Evolutionary conservation across 306 rosid species (phyloP), one percentile per base, ranked within the genome.

Genomic region (Myrica gale): DNA sequence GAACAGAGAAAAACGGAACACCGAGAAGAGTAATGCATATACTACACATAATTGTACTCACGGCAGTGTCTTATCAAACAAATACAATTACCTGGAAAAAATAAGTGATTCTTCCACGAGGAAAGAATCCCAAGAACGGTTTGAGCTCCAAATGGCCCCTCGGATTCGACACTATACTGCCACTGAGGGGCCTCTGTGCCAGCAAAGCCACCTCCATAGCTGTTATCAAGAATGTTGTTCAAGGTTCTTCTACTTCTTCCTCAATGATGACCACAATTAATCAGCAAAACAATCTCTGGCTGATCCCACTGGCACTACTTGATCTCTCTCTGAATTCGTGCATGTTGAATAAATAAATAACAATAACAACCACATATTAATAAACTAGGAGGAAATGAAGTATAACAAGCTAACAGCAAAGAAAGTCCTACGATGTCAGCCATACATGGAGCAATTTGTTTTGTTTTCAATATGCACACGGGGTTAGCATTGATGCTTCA

Each of bases 151-250:
- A 70, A 83, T 54, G 57, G 75, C 55, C 72, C 72, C 86, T 85
- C 42, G 74, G 66, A 10, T 70, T 85, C 44, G 88, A 85, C 55
- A 58, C 76, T 1, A 83, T 80, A 79, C 87, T 69, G 79, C 82
- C 82, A 53, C 76, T 75, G 72, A 80, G 52, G 41, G 87, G 76
- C 78, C 74, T 76, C 26, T 81, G 88, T 9, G 82, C 81, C 43
- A 81, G 88, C 82, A 90, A 54, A 46, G 88, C 80, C 75, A 84
- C 62, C 52, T 85, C 92, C 96, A 89, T 87, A 32, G 52, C 68
- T 53, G 70, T 32, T 47, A 15, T 12, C 9, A 12, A 72, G 51
- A 73, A 72, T 15, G 50, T 60, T 60, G 50, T 56, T 73, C 63
- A 37, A 47, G 52, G 32, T 39, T 60, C 7, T 37, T 23, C 51